Evolutionary conservation across 495 filamentous ascomycete species (phyloP).

Genomic region (Penicillium tannophilum): DNA sequence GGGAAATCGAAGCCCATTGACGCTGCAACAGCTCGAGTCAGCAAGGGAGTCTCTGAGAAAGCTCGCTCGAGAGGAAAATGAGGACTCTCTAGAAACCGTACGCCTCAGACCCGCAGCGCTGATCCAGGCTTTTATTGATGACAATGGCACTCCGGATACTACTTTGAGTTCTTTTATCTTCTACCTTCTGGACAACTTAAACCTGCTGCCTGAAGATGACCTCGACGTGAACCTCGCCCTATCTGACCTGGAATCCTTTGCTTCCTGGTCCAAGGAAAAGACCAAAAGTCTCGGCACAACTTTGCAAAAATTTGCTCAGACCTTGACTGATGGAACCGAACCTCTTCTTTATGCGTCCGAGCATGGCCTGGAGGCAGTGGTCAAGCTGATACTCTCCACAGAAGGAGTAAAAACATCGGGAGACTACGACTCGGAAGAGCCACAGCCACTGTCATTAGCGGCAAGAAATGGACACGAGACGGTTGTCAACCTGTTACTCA

Average conservation of each 20-base stretch:
- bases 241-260: neutral
- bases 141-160: neutral
- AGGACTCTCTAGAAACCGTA: neutral
- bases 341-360: constrained; percentile 2
- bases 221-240: neutral
- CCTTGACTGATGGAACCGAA: neutral
- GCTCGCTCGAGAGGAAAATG: neutral
- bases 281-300: neutral
- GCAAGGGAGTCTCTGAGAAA: neutral
- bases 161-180: neutral
- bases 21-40: neutral
- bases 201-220: neutral
- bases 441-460: neutral
- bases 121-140: neutral
- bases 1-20: too few relatives aligned
- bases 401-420: neutral
- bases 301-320: neutral
- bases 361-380: neutral
- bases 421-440: neutral
- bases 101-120: neutral
- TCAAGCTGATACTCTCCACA: neutral
- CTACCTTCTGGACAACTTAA: neutral
- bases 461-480: neutral
- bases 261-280: neutral
- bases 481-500: neutral